Evolutionary conservation across 176 grass and related monocot genomes (phyloP), one percentile per base, ranked within the genome.

Genomic region (Tuctoria greenei): DNA sequence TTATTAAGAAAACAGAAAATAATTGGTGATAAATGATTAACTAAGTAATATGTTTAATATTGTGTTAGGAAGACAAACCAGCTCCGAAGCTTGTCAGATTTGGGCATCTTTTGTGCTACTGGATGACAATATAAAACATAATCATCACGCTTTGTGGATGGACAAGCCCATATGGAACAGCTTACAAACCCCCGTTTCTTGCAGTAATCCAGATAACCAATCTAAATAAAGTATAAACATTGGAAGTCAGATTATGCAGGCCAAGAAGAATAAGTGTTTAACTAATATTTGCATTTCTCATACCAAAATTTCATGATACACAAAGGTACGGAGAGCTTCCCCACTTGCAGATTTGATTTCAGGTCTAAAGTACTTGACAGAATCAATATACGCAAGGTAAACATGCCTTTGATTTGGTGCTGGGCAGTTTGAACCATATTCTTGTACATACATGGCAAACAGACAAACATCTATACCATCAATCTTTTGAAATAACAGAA

Each of bases 361-460:
- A 78, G 95, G 95, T 41, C 73, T 88, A 71, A 97, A 97, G 61
- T 97, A 97, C 79, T 92, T 97, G 44, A 97, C 79, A 70, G 95
- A 97, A 90, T 97, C 95, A 58, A 97, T 97, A 69, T 97, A 97
- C 63, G 95, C 92, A 87, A 97, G 77, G 80, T 93, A 97, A 45
- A 93, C 68, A 5, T 89, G 91, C 46, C 95, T 93, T 64, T 79
- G 91, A 71, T 97, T 97, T 86, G 95, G 95, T 4, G 61, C 64
- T 75, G 86, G 70, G 76, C 88, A 92, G 64, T 83, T 66, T 55
- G 86, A 97, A 78, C 95, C 88, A 67, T 93, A 93, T 77, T 97
- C 95, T 88, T 98, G 95, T 36, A 98, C 91, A 91, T 98, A 98
- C 95, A 98, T 98, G 55, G 84, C 95, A 8, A 98, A 98, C n/a